Conservation (phyloP, 2,329 filamentous ascomycete genomes). For the Diaporthe caulivora region DNA sequence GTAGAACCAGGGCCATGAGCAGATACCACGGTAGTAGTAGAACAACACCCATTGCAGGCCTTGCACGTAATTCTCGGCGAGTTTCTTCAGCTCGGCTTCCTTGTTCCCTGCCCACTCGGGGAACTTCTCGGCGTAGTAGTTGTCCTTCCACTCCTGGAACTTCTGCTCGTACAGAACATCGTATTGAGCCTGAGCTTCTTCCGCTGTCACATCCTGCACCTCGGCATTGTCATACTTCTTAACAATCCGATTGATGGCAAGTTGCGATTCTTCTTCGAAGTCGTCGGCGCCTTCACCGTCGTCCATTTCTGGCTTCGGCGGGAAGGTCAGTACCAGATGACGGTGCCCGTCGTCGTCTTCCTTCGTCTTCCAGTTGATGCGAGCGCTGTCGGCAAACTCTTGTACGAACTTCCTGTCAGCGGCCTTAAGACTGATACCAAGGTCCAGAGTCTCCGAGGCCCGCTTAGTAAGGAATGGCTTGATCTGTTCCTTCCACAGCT, state of each 20-base stretch:
- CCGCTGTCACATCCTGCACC: conserved; percentile 82
- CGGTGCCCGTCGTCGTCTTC: conserved; percentile 68
- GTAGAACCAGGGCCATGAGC: conserved; percentile 99
- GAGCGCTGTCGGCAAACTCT: conserved; percentile 77
- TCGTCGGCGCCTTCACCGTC: conserved; percentile 78
- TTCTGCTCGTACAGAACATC: conserved; percentile 90
- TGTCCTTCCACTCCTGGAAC: conserved; percentile 93
- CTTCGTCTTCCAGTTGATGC: conserved; percentile 69
- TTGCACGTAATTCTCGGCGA: conserved; percentile 97
- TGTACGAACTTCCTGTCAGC: conserved; percentile 94
- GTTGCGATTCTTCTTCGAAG: conserved; percentile 85
- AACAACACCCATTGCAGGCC: conserved; percentile 97
- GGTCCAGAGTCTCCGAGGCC: conserved; percentile 74
- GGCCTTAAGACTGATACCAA: conserved; percentile 80
- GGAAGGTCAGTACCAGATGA: conserved; percentile 64
- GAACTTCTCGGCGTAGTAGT: conserved; percentile 93
- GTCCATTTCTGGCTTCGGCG: conserved; percentile 51
- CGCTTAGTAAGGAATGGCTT: conserved; percentile 85
- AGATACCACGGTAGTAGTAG: conserved; percentile 98
- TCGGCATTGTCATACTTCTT: conserved; percentile 92
- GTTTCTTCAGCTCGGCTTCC: conserved; percentile 77
- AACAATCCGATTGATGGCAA: conserved; percentile 87
- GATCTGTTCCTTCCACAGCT: conserved; percentile 83
- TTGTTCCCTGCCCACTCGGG: conserved; percentile 86
- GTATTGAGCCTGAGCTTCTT: conserved; percentile 83